Conservation (phyloP, 2,329 filamentous ascomycete species). For the Dactylonectria estremocensis region DNA sequence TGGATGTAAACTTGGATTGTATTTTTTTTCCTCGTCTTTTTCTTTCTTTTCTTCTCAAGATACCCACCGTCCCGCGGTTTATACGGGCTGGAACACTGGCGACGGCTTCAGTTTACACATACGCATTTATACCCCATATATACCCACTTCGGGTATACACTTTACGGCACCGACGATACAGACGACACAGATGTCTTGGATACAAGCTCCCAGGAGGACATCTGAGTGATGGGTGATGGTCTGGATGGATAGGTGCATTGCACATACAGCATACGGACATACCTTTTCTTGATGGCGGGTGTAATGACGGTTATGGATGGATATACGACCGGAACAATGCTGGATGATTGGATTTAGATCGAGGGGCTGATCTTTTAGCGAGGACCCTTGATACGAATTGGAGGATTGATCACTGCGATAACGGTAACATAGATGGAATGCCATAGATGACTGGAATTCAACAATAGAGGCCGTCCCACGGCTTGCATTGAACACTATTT, state of each 20-base stretch:
- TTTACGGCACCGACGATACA: constrained; percentile 3
- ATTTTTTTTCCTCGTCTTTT: constrained; percentile 4
- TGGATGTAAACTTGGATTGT: constrained; percentile 41
- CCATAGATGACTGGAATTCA: constrained; percentile 10
- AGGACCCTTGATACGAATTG: too few relatives aligned
- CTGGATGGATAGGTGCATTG: constrained; percentile 26
- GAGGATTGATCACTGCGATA: constrained; percentile 4
- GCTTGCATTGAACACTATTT: constrained; percentile 9
- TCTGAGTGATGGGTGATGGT: background rate
- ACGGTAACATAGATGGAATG: constrained; percentile 13
- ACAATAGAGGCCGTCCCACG: background rate
- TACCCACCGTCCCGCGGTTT: constrained; percentile 48
- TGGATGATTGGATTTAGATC: constrained; percentile 15
- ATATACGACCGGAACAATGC: constrained; percentile 36
- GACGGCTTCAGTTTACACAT: constrained; percentile 20
- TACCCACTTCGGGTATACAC: constrained; percentile 13
- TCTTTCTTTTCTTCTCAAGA: constrained; percentile 42
- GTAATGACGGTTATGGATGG: constrained; percentile 44
- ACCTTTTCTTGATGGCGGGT: constrained; percentile 29
- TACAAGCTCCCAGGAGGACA: background rate
- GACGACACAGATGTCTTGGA: constrained; percentile 2
- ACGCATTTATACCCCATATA: constrained; percentile 21
- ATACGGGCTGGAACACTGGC: constrained; percentile 41
- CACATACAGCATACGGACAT: constrained; percentile 35
- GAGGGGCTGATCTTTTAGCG: constrained; percentile 6